Evolutionary conservation across 768 basidiomycete species (phyloP).

Genomic region (Xanthoconium purpureum): DNA sequence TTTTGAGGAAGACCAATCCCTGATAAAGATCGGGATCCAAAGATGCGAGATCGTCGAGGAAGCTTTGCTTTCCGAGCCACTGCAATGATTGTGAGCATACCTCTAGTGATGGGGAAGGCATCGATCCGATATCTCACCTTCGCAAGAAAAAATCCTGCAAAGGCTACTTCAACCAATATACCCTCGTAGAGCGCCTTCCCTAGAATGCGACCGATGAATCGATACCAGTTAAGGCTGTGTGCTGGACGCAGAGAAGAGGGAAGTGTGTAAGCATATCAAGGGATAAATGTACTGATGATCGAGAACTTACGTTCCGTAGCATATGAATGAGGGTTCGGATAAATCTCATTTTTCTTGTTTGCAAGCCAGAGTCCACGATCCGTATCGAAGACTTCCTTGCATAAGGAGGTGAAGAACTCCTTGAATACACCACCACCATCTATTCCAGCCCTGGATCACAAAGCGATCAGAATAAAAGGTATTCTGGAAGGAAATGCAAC

Average conservation of each 20-base stretch:
- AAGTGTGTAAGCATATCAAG: background rate
- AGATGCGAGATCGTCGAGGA: constrained; percentile 88
- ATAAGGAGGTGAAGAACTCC: constrained; percentile 91
- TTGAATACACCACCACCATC: constrained; percentile 98
- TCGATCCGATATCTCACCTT: constrained; percentile 49
- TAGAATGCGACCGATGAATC: constrained; percentile 88
- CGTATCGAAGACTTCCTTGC: constrained; percentile 92
- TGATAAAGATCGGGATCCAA: constrained; percentile 91
- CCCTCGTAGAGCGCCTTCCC: constrained; percentile 98
- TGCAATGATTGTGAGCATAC: constrained; percentile 25
- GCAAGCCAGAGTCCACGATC: constrained; percentile 92
- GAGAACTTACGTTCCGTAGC: constrained; percentile 72
- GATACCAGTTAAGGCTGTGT: constrained; percentile 87
- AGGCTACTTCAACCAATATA: constrained; percentile 90
- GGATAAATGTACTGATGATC: background rate
- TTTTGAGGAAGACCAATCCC: constrained; percentile 89
- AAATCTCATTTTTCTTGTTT: constrained; percentile 89
- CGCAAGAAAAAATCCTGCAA: constrained; percentile 92
- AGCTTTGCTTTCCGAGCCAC: constrained; percentile 93
- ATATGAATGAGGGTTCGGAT: constrained; percentile 91
- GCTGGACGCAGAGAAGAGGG: constrained; percentile 38
- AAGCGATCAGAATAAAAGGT: constrained; percentile 1
- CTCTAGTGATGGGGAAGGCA: background rate
- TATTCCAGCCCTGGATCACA: constrained; percentile 66
- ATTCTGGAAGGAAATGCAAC: constrained; percentile 25